Base-by-base conservation (phyloP, 352 stramenopile genomes). In the Aphanomyces cochlioides region DNA sequence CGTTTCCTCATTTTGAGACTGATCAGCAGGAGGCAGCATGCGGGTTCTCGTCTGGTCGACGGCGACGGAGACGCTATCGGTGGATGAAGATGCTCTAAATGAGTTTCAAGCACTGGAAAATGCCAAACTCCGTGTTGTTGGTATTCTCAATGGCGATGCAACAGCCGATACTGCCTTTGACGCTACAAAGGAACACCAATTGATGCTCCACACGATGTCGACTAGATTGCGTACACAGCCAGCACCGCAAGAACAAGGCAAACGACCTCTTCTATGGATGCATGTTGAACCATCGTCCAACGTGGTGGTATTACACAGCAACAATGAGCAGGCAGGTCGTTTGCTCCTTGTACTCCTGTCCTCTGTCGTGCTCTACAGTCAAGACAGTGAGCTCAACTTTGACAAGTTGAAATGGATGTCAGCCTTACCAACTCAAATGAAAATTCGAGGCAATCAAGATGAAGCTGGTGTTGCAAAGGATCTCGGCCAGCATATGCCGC, bases 361-460 rank as follows among this genome's bases (percentile, higher is more conserved):
- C 47, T 90, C 83, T 15, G 74, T 73, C 17, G 66, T 90, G 15
- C 47, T 89, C 40, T 89, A 89, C 75, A 88, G 84, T 36, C 71
- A 77, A 45, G 80, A 88, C 50, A 79, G 78, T 48, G 81, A 88
- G 48, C 79, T 90, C 57, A 70, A 83, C 50, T 67, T 89, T 5
- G 78, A 81, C 34, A 68, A 69, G 5, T 76, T 90, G 48, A 65
- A 82, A 36, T 90, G 83, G 83, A 65, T 88, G 15, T 67, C 73
- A 13, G 69, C 77, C 5, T 50, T 90, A 39, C 57, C 74, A 7
- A 47, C 76, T 58, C 63, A 73, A 56, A 69, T 90, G 36, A 75
- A 82, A 64, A 72, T 90, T 47, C 84, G 82, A 64, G 64, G 72
- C 10, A 84, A 81, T 56, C 83, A 90, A 72, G 81, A 90, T 70